phyloP scores from a whole-genome alignment of 2,329 filamentous ascomycete genomes.

The Alternaria infectoria region DNA sequence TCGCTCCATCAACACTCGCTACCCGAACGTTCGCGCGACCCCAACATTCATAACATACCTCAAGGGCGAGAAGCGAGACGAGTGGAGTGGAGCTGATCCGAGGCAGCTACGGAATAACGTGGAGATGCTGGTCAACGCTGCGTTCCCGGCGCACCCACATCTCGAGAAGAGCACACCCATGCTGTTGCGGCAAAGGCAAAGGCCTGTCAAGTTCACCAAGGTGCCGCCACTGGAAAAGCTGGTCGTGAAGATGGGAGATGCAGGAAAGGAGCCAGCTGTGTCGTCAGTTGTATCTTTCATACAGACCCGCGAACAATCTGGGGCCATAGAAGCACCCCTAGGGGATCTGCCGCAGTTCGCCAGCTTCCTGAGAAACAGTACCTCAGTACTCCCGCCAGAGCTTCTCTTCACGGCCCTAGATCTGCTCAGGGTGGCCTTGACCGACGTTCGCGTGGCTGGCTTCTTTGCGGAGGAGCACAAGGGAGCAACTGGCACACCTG shows the following conservation, averaged over 20 bases:
- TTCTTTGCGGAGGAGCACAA: constrained; percentile 78
- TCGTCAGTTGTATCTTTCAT: constrained; percentile 74
- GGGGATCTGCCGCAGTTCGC: constrained; percentile 74
- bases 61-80: constrained; percentile 74
- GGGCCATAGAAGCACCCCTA: constrained; percentile 70
- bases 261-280: constrained; percentile 66
- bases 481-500: constrained; percentile 55
- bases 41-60: constrained; percentile 90
- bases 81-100: constrained; percentile 80
- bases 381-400: constrained; percentile 65
- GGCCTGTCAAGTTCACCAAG: constrained; percentile 78
- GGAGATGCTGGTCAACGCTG: constrained; percentile 75
- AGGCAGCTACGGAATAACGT: constrained; percentile 73
- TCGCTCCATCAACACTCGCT: constrained; percentile 69
- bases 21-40: constrained; percentile 69
- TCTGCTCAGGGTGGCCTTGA: constrained; percentile 76
- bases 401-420: constrained; percentile 84
- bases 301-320: constrained; percentile 62
- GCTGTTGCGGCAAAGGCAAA: constrained; percentile 67
- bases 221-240: constrained; percentile 84
- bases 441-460: constrained; percentile 78
- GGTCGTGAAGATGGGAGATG: constrained; percentile 73
- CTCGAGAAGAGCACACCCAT: constrained; percentile 72
- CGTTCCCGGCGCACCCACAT: constrained; percentile 78
- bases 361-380: constrained; percentile 63